Evolutionary conservation across 805 yeast genomes (phyloP), one percentile per base, ranked within the genome.

Genomic region (Scheffersomyces stipitis): DNA sequence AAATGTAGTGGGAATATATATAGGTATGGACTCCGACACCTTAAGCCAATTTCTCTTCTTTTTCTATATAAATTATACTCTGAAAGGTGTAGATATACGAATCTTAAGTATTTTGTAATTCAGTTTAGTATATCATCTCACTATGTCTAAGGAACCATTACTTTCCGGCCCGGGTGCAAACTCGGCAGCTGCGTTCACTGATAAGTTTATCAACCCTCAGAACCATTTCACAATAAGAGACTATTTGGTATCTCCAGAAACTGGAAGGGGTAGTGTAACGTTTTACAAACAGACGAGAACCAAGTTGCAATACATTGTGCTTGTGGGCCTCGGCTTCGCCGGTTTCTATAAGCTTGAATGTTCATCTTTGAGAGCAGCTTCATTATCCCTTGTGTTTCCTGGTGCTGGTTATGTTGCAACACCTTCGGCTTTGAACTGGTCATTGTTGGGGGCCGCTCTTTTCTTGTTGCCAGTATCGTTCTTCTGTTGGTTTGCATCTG

Each of bases 401-500:
- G 40, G 40, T 12, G 40, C 31, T 15, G 18, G 32, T 26, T 37
- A 37, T 22, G 20, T 37, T 18, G 36, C 40, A 12, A 16, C n/a
- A 17, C 40, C 40, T 8, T 18, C 16, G 18, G 20, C 33, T 26
- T 26, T 32, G 33, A 37, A 31, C 22, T 26, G 20, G 13, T 17
- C 16, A 4, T 22, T 37, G 15, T 27, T 32, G n/a, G 36, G 23
- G 13, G 30, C 31, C n/a, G 27, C 36, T 15, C 14, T 37, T 18
- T 14, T 32, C 9, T 37, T 37, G 15, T 26, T 37, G 13, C 40
- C 40, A 3, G 10, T 37, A 4, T 26, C 36, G 15, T 37, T 37
- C 31, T 37, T 37, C 35, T 23, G 31, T 5, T 37, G 40, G 40
- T 37, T 37, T 32, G 40, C 29, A n/a, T 37, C 40, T 18, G 40